These are phyloP conservation scores for Pseudogymnoascus sp. DNA, from an alignment of 2,329 filamentous ascomycete species.

Conservation along the genomic window DNA sequence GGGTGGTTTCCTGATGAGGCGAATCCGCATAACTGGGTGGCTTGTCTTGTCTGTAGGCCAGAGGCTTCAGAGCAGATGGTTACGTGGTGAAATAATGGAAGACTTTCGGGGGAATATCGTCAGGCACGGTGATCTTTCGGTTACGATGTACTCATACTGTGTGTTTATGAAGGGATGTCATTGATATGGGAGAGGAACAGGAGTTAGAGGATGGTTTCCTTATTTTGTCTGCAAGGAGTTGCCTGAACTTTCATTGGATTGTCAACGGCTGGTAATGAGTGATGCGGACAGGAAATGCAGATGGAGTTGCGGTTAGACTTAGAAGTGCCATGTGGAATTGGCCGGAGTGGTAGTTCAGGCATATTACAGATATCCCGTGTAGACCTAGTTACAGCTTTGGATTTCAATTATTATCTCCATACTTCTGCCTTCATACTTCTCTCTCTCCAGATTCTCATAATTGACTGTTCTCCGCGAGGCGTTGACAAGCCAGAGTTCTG, in stretches of 20 bases:
- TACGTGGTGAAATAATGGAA: background rate
- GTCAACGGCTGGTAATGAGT: background rate
- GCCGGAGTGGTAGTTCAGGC: no score
- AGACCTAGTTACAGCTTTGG: background rate
- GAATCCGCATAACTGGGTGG: slow-evolving; percentile 3
- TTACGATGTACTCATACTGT: background rate
- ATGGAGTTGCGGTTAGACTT: background rate
- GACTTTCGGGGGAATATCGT: background rate
- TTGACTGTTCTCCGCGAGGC: background rate
- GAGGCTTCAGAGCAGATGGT: background rate
- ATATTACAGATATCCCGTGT: no score
- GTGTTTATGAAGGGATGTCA: slow-evolving; percentile 1
- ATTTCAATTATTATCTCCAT: background rate
- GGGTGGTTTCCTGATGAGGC: background rate
- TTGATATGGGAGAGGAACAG: background rate
- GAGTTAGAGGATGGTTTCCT: background rate
- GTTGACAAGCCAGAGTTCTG: background rate
- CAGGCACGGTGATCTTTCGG: background rate
- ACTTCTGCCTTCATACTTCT: no score
- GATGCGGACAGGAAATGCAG: background rate
- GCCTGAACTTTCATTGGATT: background rate
- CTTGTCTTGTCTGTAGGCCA: slow-evolving; percentile 3
- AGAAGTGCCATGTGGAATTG: no score
- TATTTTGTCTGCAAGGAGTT: background rate
- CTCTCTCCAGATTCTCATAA: background rate